Evolutionary conservation across 805 yeast species (phyloP), one percentile per base, ranked within the genome.

Genomic region (Isabelozyma rhagii): DNA sequence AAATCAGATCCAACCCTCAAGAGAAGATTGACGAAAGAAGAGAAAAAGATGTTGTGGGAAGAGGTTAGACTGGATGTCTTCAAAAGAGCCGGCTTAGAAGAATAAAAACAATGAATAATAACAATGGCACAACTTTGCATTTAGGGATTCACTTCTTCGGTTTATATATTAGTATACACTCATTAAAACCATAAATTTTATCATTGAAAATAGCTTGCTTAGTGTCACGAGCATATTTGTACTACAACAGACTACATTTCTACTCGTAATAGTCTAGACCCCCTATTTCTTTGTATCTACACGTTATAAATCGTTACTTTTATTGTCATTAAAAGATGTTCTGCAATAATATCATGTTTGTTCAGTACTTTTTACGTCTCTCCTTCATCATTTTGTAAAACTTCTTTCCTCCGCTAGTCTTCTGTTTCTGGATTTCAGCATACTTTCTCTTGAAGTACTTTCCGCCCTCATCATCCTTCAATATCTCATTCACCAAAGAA

Each of bases 381-480:
- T 77, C 79, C 60, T 81, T 79, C 43, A 80, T 69, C 62, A 82
- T 83, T 66, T 85, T 84, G 67, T 82, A 84, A 64, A 81, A 83
- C 17, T 71, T 80, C 63, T 81, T 84, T 47, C 85, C 84, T 21
- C 97, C 96, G 55, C 82, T 77, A 8, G 66, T 62, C 56, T 75
- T 80, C 53, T 79, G 72, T 10, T 67, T 74, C 67, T 90, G 97
- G 51, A 93, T 89, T 61, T 90, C 96, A 34, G 71, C 64, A 64
- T 87, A 93, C 69, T 87, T 88, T 58, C 91, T 81, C 77, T 87
- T 88, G 79, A 91, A 92, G 72, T 91, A 93, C 54, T 80, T 78
- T 57, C 80, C 80, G 3, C 89, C 74, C 41, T 81, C 82, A 45
- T 76, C 78, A 62, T 90, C 96, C 48, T 85, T 80, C 72, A 94